A percentile compares a stretch with the other conserved stretches of the same genome.
phyloP scores from a whole-genome alignment of 2,329 filamentous ascomycete species.

The Alternaria conjuncta region DNA sequence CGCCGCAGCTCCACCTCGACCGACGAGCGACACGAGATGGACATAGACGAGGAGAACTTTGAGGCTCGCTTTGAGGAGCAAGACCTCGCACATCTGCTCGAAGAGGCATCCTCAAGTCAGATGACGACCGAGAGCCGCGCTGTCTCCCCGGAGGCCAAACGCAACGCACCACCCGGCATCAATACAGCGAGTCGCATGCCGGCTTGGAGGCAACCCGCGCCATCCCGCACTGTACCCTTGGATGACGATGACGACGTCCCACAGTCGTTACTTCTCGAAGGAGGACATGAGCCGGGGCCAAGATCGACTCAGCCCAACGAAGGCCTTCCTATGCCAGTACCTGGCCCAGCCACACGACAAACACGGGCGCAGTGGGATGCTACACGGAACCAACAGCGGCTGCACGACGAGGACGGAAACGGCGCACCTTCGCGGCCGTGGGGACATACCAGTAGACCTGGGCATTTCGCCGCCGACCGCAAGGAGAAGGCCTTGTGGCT shows the following conservation, averaged over 20 bases:
- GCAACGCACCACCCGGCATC: slow-evolving; percentile 37
- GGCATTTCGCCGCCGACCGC: slow-evolving; percentile 56
- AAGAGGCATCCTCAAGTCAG: slow-evolving; percentile 58
- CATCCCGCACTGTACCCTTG: slow-evolving; percentile 22
- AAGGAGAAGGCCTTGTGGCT: slow-evolving; percentile 86
- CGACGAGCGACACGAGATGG: slow-evolving; percentile 56
- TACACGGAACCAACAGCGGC: slow-evolving; percentile 54
- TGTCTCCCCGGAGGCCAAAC: slow-evolving; percentile 44
- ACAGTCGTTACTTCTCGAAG: slow-evolving; percentile 67
- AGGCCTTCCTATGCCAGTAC: slow-evolving; percentile 50
- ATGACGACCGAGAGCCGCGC: slow-evolving; percentile 52
- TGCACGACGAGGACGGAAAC: slow-evolving; percentile 45
- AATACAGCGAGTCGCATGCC: slow-evolving; percentile 39
- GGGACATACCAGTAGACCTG: slow-evolving; percentile 29
- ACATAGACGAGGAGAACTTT: slow-evolving; percentile 58
- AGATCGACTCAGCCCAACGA: slow-evolving; percentile 27
- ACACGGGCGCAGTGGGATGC: slow-evolving; percentile 60
- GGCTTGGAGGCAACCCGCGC: slow-evolving; percentile 46
- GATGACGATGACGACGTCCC: slow-evolving; percentile 64
- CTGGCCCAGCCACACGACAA: slow-evolving; percentile 52
- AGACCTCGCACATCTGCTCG: slow-evolving; percentile 63
- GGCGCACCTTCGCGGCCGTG: slow-evolving; percentile 26
- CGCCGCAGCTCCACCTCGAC: slow-evolving; percentile 35
- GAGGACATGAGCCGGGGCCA: slow-evolving; percentile 46
- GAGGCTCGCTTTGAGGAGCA: slow-evolving; percentile 61